Conservation (phyloP, 2,329 filamentous ascomycete species). For the Ophiostoma piceae region DNA sequence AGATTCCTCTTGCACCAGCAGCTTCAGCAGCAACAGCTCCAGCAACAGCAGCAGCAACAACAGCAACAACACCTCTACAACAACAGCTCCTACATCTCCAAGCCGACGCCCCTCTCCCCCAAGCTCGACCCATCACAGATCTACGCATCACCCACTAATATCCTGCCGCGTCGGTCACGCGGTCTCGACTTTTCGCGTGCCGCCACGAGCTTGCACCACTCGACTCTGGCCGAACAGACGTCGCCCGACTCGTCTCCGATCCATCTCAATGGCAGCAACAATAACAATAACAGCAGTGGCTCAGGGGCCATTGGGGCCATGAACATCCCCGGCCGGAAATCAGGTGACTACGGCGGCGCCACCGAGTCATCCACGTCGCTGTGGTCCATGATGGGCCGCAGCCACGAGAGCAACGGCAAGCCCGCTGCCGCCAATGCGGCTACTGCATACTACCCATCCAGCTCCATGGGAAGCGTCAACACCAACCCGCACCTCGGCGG, state of each 20-base stretch:
- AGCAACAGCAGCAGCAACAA: constrained; percentile 24
- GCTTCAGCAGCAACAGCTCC: neutral
- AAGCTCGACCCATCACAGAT: constrained; percentile 79
- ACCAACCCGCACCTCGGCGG: constrained; percentile 17
- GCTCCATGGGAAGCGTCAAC: constrained; percentile 72
- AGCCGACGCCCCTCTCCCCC: constrained; percentile 69
- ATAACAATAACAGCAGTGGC: constrained; percentile 38
- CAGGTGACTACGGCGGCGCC: constrained; percentile 45
- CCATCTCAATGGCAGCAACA: constrained; percentile 35
- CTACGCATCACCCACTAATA: constrained; percentile 81
- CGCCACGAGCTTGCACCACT: constrained; percentile 91
- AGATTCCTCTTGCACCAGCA: constrained; percentile 25
- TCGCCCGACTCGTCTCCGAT: constrained; percentile 89
- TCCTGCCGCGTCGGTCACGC: constrained; percentile 80
- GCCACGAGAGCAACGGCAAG: constrained; percentile 52
- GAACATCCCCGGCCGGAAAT: constrained; percentile 52
- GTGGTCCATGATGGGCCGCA: constrained; percentile 62
- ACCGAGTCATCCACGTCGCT: constrained; percentile 65
- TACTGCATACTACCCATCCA: constrained; percentile 60
- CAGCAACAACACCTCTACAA: constrained; percentile 24
- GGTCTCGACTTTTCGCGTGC: constrained; percentile 91
- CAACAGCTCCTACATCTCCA: constrained; percentile 40
- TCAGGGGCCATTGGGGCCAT: constrained; percentile 39
- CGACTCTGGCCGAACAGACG: constrained; percentile 80
- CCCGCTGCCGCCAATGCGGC: neutral